Evolutionary conservation across 306 rosid species (phyloP), one percentile per base, ranked within the genome.

Genomic region (Oxytropis ochrocephala): DNA sequence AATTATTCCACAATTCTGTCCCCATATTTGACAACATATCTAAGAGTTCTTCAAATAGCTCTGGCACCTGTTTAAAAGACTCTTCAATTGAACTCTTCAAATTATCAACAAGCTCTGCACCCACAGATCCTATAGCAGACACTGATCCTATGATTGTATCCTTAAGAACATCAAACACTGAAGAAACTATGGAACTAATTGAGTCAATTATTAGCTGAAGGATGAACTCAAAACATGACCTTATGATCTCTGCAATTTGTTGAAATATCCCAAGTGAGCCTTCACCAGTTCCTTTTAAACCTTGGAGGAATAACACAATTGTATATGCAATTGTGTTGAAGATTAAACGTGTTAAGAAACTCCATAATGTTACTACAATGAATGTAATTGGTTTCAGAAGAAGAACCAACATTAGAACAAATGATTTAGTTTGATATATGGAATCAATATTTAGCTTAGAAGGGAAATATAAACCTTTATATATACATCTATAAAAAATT

Each of bases 351-450:
- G 86, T 70, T 30, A 83, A 3, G 10, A 81, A n/a, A 50, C 82
- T 87, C 33, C 80, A 72, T 71, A 82, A 0, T 11, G 73, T 69
- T 63, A 38, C 42, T 18, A 80, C 6, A 11, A 60, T 0, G 5
- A 81, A 74, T 75, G 72, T 74, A 9, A 85, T 12, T 54, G 73
- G 0, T 69, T 77, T 81, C 7, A 89, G 51, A 70, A 87, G 81
- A 70, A 82, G 80, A 56, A 78, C 69, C 64, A 82, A 64, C 86
- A 82, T 82, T 16, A 30, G 61, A 60, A 7, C 50, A 29, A 36
- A 46, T n/a, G 35, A 67, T 1, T 66, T 55, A 33, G 46, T 11
- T 67, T 65, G 75, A 38, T 38, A 35, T 35, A 41, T 43, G 67
- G 62, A 63, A 21, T 36, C 47, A 24, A 54, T 24, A 24, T 57